Evolutionary conservation across 2,329 filamentous ascomycete species (phyloP).

Genomic region (Fusarium sp.): DNA sequence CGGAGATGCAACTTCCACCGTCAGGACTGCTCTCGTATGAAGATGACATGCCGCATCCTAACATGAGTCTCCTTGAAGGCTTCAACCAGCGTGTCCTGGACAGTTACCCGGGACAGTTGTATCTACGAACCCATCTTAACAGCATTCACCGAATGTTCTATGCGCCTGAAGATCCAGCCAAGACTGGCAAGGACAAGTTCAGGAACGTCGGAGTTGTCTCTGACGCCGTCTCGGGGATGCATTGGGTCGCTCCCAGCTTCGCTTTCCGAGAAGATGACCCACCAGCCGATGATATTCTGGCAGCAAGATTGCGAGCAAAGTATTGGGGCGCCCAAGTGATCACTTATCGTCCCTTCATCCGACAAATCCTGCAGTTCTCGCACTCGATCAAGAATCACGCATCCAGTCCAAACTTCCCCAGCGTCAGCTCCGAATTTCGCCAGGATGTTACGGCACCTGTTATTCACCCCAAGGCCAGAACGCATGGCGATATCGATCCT

Average conservation of each 20-base stretch:
- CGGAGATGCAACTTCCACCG: constrained; percentile 77
- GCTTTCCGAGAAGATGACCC: constrained; percentile 73
- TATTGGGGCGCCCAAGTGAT: constrained; percentile 95
- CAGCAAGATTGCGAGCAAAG: constrained; percentile 87
- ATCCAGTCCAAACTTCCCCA: constrained; percentile 49
- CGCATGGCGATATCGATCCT: constrained; percentile 54
- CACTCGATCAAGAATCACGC: constrained; percentile 52
- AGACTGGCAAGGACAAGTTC: constrained; percentile 53
- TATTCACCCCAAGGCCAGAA: constrained; percentile 53
- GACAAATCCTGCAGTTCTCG: constrained; percentile 64
- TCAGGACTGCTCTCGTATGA: constrained; percentile 71
- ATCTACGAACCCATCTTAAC: constrained; percentile 72
- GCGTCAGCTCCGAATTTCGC: constrained; percentile 50
- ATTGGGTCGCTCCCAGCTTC: constrained; percentile 62
- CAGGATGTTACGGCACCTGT: constrained; percentile 52
- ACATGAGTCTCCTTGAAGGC: constrained; percentile 58
- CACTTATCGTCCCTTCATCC: constrained; percentile 81
- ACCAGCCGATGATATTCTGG: constrained; percentile 80
- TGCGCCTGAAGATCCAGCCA: constrained; percentile 55
- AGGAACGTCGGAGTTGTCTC: constrained; percentile 60
- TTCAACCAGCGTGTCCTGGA: constrained; percentile 62
- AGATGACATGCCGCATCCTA: constrained; percentile 74
- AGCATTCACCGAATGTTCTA: constrained; percentile 69
- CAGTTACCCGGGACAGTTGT: constrained; percentile 72
- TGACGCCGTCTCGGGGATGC: constrained; percentile 55